phyloP scores from a whole-genome alignment of 805 yeast genomes.

The Ogataea henricii region DNA sequence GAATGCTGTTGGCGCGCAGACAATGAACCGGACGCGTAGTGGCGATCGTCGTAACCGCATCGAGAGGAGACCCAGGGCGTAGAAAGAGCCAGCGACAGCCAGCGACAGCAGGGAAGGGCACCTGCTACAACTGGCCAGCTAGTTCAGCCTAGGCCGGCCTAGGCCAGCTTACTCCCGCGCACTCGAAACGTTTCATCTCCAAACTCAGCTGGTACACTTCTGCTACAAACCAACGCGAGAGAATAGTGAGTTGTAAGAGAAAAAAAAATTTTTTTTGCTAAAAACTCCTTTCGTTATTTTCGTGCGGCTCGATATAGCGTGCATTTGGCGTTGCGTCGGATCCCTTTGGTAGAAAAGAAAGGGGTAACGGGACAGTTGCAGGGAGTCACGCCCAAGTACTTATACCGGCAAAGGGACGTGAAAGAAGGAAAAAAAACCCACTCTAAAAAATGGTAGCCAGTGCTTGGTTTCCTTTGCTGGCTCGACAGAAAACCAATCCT shows the following conservation, averaged over 20 bases:
- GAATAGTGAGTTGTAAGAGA: background rate
- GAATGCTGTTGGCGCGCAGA: background rate
- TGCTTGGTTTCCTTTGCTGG: background rate
- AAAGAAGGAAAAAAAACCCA: background rate
- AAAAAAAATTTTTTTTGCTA: background rate
- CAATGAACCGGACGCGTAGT: constrained; percentile 2
- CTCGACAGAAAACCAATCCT: background rate
- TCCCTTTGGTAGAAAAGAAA: constrained; percentile 6
- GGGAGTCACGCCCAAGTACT: constrained; percentile 2
- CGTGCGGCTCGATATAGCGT: constrained; percentile 9
- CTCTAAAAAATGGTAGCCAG: background rate
- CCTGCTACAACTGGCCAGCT: background rate
- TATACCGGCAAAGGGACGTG: background rate
- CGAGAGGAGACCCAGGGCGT: too few species aligned
- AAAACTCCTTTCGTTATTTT: constrained; percentile 1
- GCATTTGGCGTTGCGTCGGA: constrained; percentile 10
- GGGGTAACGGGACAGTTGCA: constrained; percentile 1
- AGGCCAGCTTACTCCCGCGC: background rate
- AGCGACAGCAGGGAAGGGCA: too few species aligned
- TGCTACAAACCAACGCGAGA: background rate
- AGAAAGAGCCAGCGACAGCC: too few species aligned
- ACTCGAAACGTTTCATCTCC: background rate
- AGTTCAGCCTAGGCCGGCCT: background rate
- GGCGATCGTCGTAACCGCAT: background rate
- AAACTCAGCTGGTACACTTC: background rate